Evolutionary conservation across 805 yeast species (phyloP), one percentile per base, ranked within the genome.

Genomic region (Nakazawaea laoshanensis): DNA sequence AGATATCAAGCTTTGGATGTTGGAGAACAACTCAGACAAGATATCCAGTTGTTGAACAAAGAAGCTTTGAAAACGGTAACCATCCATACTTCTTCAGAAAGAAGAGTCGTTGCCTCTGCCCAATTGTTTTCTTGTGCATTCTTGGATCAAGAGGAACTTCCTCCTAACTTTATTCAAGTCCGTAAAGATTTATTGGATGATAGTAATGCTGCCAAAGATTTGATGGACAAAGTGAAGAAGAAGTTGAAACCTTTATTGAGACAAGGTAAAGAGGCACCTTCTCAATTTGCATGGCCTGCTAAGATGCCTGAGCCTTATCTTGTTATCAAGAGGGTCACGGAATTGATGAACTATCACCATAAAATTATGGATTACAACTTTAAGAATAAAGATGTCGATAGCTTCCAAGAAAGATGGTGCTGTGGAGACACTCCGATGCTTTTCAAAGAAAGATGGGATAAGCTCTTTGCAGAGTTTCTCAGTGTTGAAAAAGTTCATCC

Each of bases 201-300:
- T 57, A 80, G 94, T 29, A 92, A 92, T 52, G 99, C 99, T 1
- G 99, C 99, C 3, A 92, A 92, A 51, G 96, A 86, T 52, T 65
- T 86, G 31, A 92, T 89, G 97, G 99, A 92, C 50, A 84, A 87
- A 50, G 99, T 92, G 24, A 92, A 92, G 58, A 92, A 92, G 74
- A 86, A 88, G 63, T 67, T 92, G 50, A 92, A 92, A 57, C 96
- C 97, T 1, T 64, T 92, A 48, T 63, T 92, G 33, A 74, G 99
- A 57, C 92, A 88, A 55, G 98, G 98, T 2, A 84, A 86, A 35
- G 95, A 86, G 46, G 96, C 97, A 0, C 97, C 98, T 12, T 83
- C 94, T 1, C 96, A 92, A 50, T 92, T 92, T 56, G 84, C 98
- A 0, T 92, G 99, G 99, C 98, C 99, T 1, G 84, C 92, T 13